Evolutionary conservation across 176 grass and related monocot genomes (phyloP), one percentile per base, ranked within the genome.

Genomic region (Oryza australiensis): DNA sequence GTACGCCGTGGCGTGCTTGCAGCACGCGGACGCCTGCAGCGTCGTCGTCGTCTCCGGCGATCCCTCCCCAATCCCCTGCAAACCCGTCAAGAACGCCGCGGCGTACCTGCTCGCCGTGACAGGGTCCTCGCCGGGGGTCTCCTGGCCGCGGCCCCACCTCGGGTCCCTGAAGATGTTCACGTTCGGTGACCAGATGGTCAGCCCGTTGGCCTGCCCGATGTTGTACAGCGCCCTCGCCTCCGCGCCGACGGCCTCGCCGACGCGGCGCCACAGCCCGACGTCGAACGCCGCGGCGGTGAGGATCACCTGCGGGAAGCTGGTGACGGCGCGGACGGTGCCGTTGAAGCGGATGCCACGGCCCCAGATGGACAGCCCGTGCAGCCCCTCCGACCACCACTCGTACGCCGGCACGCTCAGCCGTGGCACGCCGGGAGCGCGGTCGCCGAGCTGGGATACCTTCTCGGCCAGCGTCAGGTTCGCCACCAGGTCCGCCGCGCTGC

Each of bases 1-100:
- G 26, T 97, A 97, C 6, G 94, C 87, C 0, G 92, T 92, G 69
- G 86, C 91, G 85, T 94, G 94, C 87, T 97, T 97, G 92, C 94
- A 97, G 84, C 94, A 97, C 0, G 92, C 92, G 0, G 89, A 94
- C 35, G 89, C 62, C 73, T 92, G 86, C 32, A 97, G 80, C 14
- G 73, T 49, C 12, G 82, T 3, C 9, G 76, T 3, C 4, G 82
- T 14, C 43, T 81, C 4, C 9, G 80, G 7, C 4, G 82, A 49
- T 1, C 29, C 41, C 7, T 12, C 11, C 8, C 33, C 33, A 5
- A 35, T 48, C 0, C 89, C 94, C 76, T 97, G 94, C 70, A 97
- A 29, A 4, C 94, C 94, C 27, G 67, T 40, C 22, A 97, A 92
- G 78, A 86, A 94, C 12, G 82, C 81, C 3, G 72, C 80, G 5